Percentiles rank a stretch among this genome's conserved stretches.
Conservation (phyloP, 2,329 filamentous ascomycete genomes). For the Microthyrium microscopicum region DNA sequence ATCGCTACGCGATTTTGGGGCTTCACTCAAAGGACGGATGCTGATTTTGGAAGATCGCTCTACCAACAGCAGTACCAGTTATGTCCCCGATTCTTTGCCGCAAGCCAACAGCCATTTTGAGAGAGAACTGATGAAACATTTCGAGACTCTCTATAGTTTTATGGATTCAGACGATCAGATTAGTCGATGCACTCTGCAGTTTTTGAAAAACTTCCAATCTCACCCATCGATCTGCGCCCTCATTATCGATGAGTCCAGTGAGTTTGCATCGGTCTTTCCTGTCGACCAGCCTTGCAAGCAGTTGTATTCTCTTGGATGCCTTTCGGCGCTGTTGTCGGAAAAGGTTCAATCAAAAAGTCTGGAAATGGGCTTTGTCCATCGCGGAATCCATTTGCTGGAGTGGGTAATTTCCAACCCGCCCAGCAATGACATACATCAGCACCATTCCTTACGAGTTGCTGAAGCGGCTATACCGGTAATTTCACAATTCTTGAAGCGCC, state of each 20-base stretch:
- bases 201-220: slow-evolving; percentile 9
- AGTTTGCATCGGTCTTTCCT: slow-evolving; percentile 1
- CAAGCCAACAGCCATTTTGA: slow-evolving; percentile 35
- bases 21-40: slow-evolving; percentile 17
- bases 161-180: slow-evolving; percentile 50
- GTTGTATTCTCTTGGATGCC: slow-evolving; percentile 32
- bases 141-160: slow-evolving; percentile 68
- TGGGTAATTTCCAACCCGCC: too few relatives aligned
- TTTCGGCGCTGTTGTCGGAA: slow-evolving; percentile 43
- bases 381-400: slow-evolving; percentile 13
- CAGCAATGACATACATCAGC: too few relatives aligned
- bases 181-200: slow-evolving; percentile 13
- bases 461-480: too few relatives aligned
- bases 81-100: too few relatives aligned
- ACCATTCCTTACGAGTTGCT: too few relatives aligned
- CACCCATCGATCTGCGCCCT: slow-evolving; percentile 1
- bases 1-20: slow-evolving; percentile 51
- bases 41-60: slow-evolving; percentile 8
- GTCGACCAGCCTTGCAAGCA: slow-evolving; percentile 4
- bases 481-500: too few relatives aligned
- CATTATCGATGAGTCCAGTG: neutral
- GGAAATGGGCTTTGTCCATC: slow-evolving; percentile 14
- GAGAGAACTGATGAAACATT: slow-evolving; percentile 63
- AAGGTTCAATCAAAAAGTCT: slow-evolving; percentile 16
- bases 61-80: neutral